These are phyloP conservation scores for Tephrocybe sp. DNA, from an alignment of 768 basidiomycete genomes.

Conservation along the genomic window DNA sequence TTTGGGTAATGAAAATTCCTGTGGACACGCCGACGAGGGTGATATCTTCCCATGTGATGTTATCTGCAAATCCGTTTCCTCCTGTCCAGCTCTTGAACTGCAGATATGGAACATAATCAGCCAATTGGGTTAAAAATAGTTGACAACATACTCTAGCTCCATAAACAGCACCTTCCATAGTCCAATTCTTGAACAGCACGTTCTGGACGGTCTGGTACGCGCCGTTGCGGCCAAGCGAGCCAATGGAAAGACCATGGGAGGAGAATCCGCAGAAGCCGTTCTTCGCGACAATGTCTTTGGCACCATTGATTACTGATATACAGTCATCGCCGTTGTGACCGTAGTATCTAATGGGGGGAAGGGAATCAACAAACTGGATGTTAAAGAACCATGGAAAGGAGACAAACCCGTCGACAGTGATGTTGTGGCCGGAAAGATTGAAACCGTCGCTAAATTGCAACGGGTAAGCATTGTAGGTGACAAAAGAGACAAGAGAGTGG, in stretches of 20 bases:
- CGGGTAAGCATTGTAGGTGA: background rate
- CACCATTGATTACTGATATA: constrained; percentile 45
- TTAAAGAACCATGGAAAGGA: background rate
- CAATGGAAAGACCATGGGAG: constrained; percentile 47
- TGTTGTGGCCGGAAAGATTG: constrained; percentile 37
- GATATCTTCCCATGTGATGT: constrained; percentile 47
- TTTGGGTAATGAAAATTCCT: constrained; percentile 46
- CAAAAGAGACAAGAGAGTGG: background rate
- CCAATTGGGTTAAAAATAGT: background rate
- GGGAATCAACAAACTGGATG: no score
- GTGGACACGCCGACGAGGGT: constrained; percentile 41
- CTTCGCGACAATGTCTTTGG: constrained; percentile 40
- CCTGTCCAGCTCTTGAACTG: constrained; percentile 50
- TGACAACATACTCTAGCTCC: constrained; percentile 34
- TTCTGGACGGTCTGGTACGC: constrained; percentile 39
- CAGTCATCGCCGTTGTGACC: constrained; percentile 50
- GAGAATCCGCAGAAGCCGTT: constrained; percentile 46
- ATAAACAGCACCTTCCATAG: constrained; percentile 47
- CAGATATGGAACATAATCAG: background rate
- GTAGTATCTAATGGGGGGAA: constrained; percentile 35
- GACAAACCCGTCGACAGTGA: constrained; percentile 36
- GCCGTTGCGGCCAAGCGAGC: constrained; percentile 41
- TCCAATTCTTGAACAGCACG: constrained; percentile 46
- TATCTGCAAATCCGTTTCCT: constrained; percentile 44
- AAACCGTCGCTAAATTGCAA: constrained; percentile 28